A percentile compares a stretch with the other conserved stretches of the same genome.
phyloP scores from a whole-genome alignment of 108 stramenopile genomes.

The Skeletonema marinoi region DNA sequence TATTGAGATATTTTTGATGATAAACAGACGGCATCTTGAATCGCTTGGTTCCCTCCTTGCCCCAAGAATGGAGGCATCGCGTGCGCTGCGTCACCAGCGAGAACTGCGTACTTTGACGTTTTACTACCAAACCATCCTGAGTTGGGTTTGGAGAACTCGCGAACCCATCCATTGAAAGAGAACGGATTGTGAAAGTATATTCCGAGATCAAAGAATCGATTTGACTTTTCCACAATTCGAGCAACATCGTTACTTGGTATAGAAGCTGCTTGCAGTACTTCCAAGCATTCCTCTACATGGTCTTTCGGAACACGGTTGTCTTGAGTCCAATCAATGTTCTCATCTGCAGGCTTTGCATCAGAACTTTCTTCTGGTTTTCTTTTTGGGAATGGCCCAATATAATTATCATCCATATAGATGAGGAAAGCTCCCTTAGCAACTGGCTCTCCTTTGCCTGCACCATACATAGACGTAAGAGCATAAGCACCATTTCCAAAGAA shows the following conservation, averaged over 20 bases:
- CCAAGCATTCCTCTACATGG: constrained; percentile 23
- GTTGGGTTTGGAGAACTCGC: constrained; percentile 36
- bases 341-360: constrained; percentile 25
- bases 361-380: constrained; percentile 15
- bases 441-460: constrained; percentile 53
- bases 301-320: constrained; percentile 40
- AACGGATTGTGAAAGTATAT: constrained; percentile 90
- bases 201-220: constrained; percentile 76
- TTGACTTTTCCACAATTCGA: constrained; percentile 49
- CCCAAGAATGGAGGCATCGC: constrained; percentile 97
- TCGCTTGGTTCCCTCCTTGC: constrained; percentile 96
- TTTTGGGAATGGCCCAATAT: constrained; percentile 74
- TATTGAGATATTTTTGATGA: constrained; percentile 57
- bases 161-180: constrained; percentile 63
- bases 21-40: constrained; percentile 81
- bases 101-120: constrained; percentile 39
- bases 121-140: constrained; percentile 11
- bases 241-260: constrained; percentile 52
- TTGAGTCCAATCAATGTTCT: constrained; percentile 80
- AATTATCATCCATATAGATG: constrained; percentile 67
- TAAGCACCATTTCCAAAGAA: constrained; percentile 81
- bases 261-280: constrained; percentile 23
- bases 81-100: constrained; percentile 94
- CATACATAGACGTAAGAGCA: constrained; percentile 67
- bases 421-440: constrained; percentile 63